Evolutionary conservation across 2,329 filamentous ascomycete species (phyloP).

Genomic region (Colletotrichum kahawae): DNA sequence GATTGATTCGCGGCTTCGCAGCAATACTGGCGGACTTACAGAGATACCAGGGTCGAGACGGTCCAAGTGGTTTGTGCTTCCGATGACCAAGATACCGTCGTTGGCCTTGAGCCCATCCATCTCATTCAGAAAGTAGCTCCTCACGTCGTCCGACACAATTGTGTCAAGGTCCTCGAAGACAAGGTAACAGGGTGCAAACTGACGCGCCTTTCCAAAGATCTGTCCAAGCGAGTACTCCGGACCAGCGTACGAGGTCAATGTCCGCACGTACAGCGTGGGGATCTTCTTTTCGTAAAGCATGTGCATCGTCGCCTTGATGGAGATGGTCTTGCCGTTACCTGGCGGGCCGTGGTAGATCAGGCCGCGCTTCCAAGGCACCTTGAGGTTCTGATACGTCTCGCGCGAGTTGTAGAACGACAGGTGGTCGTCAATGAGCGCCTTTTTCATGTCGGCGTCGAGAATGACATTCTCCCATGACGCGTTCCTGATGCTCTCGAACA

Average conservation of each 20-base stretch:
- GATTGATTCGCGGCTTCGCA: too few species aligned
- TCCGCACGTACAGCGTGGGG: conserved; percentile 68
- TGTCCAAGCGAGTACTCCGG: conserved; percentile 59
- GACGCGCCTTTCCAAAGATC: conserved; percentile 65
- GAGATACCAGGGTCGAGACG: conserved; percentile 69
- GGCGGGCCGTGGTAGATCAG: conserved; percentile 71
- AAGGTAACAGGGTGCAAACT: conserved; percentile 70
- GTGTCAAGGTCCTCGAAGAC: conserved; percentile 77
- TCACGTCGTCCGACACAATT: conserved; percentile 62
- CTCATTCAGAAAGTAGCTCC: conserved; percentile 76
- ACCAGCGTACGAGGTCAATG: conserved; percentile 51
- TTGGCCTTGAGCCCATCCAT: conserved; percentile 73
- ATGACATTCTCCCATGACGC: conserved; percentile 71
- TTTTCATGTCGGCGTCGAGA: conserved; percentile 68
- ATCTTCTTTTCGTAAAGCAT: conserved; percentile 60
- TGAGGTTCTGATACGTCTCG: conserved; percentile 62
- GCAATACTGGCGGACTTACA: conserved; percentile 32
- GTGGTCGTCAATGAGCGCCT: conserved; percentile 66
- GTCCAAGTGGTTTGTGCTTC: conserved; percentile 70
- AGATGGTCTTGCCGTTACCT: conserved; percentile 72
- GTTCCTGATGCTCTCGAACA: conserved; percentile 61
- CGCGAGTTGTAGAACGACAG: conserved; percentile 66
- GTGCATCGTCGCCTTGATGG: conserved; percentile 74
- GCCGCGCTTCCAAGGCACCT: conserved; percentile 75
- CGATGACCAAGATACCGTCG: conserved; percentile 74